phyloP scores from a whole-genome alignment of 2,329 filamentous ascomycete species.

The Xylariales sp. region DNA sequence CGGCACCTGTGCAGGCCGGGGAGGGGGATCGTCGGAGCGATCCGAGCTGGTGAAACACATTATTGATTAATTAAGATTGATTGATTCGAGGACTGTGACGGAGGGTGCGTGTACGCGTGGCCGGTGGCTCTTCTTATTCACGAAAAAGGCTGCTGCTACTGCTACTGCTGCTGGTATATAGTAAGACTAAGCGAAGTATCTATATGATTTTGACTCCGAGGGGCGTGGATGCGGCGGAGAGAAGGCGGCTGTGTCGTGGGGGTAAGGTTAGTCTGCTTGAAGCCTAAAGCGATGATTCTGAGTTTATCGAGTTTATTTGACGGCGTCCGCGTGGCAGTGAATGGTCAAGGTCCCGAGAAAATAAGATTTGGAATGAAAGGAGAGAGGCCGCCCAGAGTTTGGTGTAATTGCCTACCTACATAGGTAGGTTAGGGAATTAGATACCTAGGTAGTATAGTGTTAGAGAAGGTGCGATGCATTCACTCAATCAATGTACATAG shows the following conservation, averaged over 20 bases:
- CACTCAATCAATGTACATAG: too few relatives aligned
- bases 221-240: too few relatives aligned
- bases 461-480: too few relatives aligned
- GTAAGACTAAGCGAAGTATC: too few relatives aligned
- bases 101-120: background rate
- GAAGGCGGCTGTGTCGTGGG: too few relatives aligned
- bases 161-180: too few relatives aligned
- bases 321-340: conserved; percentile 28
- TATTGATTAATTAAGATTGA: background rate
- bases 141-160: too few relatives aligned
- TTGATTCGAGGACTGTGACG: too few relatives aligned
- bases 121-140: background rate
- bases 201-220: too few relatives aligned
- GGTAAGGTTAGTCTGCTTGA: too few relatives aligned
- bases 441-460: background rate
- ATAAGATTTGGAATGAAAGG: background rate
- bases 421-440: conserved; percentile 1
- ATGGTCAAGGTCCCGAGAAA: conserved; percentile 11
- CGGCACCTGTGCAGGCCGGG: conserved; percentile 52
- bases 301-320: background rate
- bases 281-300: too few relatives aligned
- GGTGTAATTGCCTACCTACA: background rate
- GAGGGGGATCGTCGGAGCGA: conserved; percentile 54
- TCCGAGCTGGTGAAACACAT: conserved; percentile 65
- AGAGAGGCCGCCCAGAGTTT: too few relatives aligned